These are phyloP conservation scores for Catunica adiposa DNA, from an alignment of 2,329 filamentous ascomycete genomes.

Conservation along the genomic window DNA sequence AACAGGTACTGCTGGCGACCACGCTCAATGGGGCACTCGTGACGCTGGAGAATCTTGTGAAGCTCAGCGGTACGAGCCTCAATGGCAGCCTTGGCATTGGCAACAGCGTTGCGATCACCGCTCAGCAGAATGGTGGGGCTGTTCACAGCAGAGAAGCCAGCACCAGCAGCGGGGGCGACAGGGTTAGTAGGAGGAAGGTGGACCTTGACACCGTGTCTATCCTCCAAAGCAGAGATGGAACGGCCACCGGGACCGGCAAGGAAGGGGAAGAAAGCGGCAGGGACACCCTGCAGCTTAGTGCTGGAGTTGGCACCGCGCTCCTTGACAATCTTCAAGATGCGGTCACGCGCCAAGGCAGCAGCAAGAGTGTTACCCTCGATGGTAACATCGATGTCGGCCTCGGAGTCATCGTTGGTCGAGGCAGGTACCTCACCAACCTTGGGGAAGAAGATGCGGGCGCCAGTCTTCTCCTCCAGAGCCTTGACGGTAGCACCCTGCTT, in stretches of 20 bases:
- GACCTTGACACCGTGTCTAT: constrained; percentile 62
- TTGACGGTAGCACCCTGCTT: constrained; percentile 82
- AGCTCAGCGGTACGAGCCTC: constrained; percentile 65
- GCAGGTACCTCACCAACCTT: constrained; percentile 50
- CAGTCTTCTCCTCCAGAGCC: constrained; percentile 73
- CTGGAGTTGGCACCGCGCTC: constrained; percentile 72
- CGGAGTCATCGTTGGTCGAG: constrained; percentile 49
- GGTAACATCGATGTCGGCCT: constrained; percentile 66
- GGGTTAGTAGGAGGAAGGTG: constrained; percentile 45
- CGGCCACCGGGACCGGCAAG: constrained; percentile 65
- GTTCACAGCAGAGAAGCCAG: constrained; percentile 52
- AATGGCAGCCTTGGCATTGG: constrained; percentile 63
- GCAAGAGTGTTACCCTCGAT: constrained; percentile 87
- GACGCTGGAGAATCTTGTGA: constrained; percentile 55
- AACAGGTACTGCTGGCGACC: constrained; percentile 91
- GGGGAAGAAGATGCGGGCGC: constrained; percentile 79
- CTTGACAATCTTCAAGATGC: constrained; percentile 74
- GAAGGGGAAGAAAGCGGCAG: constrained; percentile 89
- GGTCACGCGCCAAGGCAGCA: constrained; percentile 64
- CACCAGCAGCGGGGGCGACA: constrained; percentile 46
- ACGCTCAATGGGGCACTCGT: constrained; percentile 67
- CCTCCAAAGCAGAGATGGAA: constrained; percentile 51
- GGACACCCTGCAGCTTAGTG: constrained; percentile 66
- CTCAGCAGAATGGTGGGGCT: constrained; percentile 65
- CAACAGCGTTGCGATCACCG: constrained; percentile 70